Base-by-base conservation (phyloP, 192 early-diverging fungal species). In the Linnemannia exigua region DNA sequence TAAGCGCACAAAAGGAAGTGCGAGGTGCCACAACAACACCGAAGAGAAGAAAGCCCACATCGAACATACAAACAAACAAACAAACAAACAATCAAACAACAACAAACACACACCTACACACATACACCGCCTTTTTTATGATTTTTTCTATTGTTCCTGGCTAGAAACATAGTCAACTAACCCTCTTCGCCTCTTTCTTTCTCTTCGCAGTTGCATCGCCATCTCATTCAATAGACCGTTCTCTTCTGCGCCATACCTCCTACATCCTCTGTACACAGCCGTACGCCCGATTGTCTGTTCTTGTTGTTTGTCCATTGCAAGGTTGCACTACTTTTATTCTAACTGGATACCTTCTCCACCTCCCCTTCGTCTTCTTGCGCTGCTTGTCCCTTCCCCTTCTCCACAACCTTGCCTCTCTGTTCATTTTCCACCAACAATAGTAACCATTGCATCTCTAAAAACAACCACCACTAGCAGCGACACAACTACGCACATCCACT, bases 351-450 rank as follows among this genome's bases (percentile, higher is more conserved):
- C 50, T 7, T 52, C 33, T 73, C 33, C 20, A 31, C 20, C 50
- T 74, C n/a, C 47, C 37, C 33, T 61, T 38, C n/a, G n/a, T 74
- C 14, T 72, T 51, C 46, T 50, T 50, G 3, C n/a, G 3, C 47
- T 6, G 6, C 41, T 22, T 71, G n/a, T 47, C 41, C 44, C 12
- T 16, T 5, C 44, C 31, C 52, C 47, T 31, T 74, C 31, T 28
- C 52, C 22, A n/a, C 54, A 61, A 33, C 38, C 46, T 25, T 58
- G 17, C 74, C 22, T n/a, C 25, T 47, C 41, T 54, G 33, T 37
- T 66, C 66, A 48, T 35, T 25, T 7, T 48, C 50, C 61, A 48
- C n/a, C 15, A 74, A 28, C 73, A 74, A 69, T 36, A 69, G 38
- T 2, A 38, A 38, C 20, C 20, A 9, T 20, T 33, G 41, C 51